Conservation (phyloP, 495 filamentous ascomycete genomes). For the Bryoglossum gracile region DNA sequence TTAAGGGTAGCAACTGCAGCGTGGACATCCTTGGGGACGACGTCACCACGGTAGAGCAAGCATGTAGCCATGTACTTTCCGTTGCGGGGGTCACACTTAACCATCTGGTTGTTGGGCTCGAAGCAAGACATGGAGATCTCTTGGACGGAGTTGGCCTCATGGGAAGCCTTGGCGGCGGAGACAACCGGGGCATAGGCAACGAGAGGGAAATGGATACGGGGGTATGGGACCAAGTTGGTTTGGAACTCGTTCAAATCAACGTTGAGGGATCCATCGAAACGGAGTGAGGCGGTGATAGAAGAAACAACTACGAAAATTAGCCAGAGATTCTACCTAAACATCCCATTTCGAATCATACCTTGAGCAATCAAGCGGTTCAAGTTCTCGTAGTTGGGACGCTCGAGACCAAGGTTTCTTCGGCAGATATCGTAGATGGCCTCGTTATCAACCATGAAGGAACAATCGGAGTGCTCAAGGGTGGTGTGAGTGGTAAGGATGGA, state of each 20-base stretch:
- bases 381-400: constrained; percentile 96
- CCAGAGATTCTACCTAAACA: not conserved
- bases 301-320: constrained; percentile 63
- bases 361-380: constrained; percentile 97
- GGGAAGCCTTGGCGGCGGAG: constrained; percentile 85
- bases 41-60: constrained; percentile 95
- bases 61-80: constrained; percentile 99
- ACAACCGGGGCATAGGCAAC: constrained; percentile 94
- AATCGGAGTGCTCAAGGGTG: constrained; percentile 98
- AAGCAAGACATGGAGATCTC: constrained; percentile 88
- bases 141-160: constrained; percentile 87
- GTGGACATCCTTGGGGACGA: constrained; percentile 92
- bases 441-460: constrained; percentile 99
- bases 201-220: constrained; percentile 98
- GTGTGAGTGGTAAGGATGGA: constrained; percentile 98
- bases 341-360: constrained; percentile 41
- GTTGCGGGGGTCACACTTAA: constrained; percentile 97
- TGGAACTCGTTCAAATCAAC: constrained; percentile 99
- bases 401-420: constrained; percentile 91
- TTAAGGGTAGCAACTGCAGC: constrained; percentile 88
- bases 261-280: constrained; percentile 98
- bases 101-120: constrained; percentile 86
- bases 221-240: constrained; percentile 98
- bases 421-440: constrained; percentile 99
- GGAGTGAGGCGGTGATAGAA: constrained; percentile 96